Conservation (phyloP, 1,284 basidiomycete genomes). For the Phellopilus nigrolimitatus region DNA sequence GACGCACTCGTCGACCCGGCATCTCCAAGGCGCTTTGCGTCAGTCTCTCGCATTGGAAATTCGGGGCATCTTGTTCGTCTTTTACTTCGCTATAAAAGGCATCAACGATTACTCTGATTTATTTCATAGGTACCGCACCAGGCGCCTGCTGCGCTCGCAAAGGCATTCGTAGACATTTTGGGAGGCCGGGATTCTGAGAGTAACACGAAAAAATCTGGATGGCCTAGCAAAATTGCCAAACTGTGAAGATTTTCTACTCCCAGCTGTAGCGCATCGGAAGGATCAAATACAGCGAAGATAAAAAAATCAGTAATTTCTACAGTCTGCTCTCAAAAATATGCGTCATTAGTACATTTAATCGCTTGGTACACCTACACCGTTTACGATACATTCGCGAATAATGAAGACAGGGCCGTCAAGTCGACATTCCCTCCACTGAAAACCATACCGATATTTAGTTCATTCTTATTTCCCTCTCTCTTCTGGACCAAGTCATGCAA, state of each 20-base stretch:
- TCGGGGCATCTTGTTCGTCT: conserved; percentile 16
- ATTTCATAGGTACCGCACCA: conserved; percentile 14
- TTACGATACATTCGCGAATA: too few relatives aligned
- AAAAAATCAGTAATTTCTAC: too few relatives aligned
- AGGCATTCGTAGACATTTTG: background rate
- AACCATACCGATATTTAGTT: conserved; percentile 23
- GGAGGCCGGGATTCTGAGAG: too few relatives aligned
- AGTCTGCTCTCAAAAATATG: too few relatives aligned
- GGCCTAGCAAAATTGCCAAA: too few relatives aligned
- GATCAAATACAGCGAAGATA: too few relatives aligned
- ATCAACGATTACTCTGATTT: background rate
- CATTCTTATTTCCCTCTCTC: conserved; percentile 4
- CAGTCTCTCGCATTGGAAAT: conserved; percentile 24
- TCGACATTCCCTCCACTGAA: conserved; percentile 25
- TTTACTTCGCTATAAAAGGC: background rate
- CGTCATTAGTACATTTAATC: too few relatives aligned
- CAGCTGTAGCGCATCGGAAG: too few relatives aligned
- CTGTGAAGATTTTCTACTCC: too few relatives aligned
- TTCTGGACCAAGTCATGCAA: conserved; percentile 9
- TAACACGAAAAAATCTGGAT: too few relatives aligned
- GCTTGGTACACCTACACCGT: too few relatives aligned
- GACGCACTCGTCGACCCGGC: conserved; percentile 38
- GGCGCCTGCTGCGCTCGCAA: conserved; percentile 13
- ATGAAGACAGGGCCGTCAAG: background rate
- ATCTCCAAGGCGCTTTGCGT: conserved; percentile 40